Conservation (phyloP, 768 basidiomycete genomes). For the Termitomyces sp. region DNA sequence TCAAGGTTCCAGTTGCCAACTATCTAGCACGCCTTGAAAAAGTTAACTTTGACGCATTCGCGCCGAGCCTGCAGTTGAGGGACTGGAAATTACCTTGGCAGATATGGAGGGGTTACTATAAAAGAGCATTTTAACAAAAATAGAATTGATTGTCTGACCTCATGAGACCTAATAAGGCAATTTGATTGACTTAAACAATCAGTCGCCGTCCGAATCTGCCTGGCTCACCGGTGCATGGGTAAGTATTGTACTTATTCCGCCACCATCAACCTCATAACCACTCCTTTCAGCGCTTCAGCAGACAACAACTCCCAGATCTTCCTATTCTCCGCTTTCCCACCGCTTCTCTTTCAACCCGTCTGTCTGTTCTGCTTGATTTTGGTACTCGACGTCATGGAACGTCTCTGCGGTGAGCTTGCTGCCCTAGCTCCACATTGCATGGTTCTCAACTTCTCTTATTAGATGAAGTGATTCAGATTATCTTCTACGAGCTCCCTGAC, state of each 20-base stretch:
- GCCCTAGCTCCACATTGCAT: neutral
- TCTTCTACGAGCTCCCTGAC: constrained; percentile 70
- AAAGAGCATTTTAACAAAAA: constrained; percentile 32
- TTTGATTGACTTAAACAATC: constrained; percentile 39
- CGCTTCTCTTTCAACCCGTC: constrained; percentile 2
- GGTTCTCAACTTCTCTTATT: constrained; percentile 12
- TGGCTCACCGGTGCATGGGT: constrained; percentile 9
- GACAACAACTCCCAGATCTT: neutral
- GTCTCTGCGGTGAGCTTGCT: constrained; percentile 57
- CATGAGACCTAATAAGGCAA: constrained; percentile 15
- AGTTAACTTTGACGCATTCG: constrained; percentile 70
- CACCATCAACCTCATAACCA: constrained; percentile 17
- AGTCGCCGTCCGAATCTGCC: constrained; percentile 41
- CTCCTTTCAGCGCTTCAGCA: neutral
- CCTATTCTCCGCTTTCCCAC: constrained; percentile 1
- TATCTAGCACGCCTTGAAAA: constrained; percentile 67
- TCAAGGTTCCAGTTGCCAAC: constrained; percentile 62
- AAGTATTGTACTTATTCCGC: constrained; percentile 7
- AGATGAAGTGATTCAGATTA: constrained; percentile 69
- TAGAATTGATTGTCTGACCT: constrained; percentile 8
- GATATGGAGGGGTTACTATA: constrained; percentile 47
- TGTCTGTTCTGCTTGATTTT: constrained; percentile 7
- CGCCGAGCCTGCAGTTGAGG: constrained; percentile 55
- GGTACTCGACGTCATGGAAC: constrained; percentile 45
- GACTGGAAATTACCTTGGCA: constrained; percentile 80